Conservation (phyloP, 2,329 filamentous ascomycete genomes). For the Paraphaeosphaeria minitans region DNA sequence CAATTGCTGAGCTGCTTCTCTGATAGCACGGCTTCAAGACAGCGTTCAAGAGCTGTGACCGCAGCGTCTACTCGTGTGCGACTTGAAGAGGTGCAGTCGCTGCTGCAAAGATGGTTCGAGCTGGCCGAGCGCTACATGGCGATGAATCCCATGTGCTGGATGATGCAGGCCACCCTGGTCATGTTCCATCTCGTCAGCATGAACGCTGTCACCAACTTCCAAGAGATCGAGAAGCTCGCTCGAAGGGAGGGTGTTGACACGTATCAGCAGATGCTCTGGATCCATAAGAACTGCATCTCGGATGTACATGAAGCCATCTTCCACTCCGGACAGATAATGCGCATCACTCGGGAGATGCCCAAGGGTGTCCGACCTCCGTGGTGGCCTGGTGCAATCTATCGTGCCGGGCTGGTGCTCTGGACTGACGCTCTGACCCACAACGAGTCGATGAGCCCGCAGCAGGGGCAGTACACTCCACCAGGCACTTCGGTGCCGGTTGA, state of each 20-base stretch:
- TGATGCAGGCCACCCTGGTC: constrained; percentile 69
- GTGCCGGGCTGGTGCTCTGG: constrained; percentile 53
- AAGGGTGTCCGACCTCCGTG: constrained; percentile 66
- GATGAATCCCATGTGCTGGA: constrained; percentile 61
- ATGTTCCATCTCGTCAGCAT: constrained; percentile 74
- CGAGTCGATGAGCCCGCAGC: constrained; percentile 47
- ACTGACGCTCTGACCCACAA: constrained; percentile 62
- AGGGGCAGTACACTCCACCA: constrained; percentile 42
- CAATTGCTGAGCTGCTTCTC: constrained; percentile 70
- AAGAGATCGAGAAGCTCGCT: constrained; percentile 69
- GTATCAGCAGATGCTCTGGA: constrained; percentile 60
- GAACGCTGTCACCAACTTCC: constrained; percentile 70
- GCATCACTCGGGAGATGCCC: constrained; percentile 65
- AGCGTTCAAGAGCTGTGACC: constrained; percentile 58
- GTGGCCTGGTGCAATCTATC: constrained; percentile 74
- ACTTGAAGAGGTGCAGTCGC: constrained; percentile 67
- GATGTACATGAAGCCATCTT: constrained; percentile 68
- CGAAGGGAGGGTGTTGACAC: constrained; percentile 64
- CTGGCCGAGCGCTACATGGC: constrained; percentile 63
- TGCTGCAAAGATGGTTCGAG: constrained; percentile 71
- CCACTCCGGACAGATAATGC: constrained; percentile 70
- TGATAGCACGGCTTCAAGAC: constrained; percentile 56
- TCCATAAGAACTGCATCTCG: constrained; percentile 67
- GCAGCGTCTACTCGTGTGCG: constrained; percentile 64
- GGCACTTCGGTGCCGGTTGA: constrained; percentile 57